Conservation (phyloP, 768 basidiomycete species). For the Tylopilus sp. region DNA sequence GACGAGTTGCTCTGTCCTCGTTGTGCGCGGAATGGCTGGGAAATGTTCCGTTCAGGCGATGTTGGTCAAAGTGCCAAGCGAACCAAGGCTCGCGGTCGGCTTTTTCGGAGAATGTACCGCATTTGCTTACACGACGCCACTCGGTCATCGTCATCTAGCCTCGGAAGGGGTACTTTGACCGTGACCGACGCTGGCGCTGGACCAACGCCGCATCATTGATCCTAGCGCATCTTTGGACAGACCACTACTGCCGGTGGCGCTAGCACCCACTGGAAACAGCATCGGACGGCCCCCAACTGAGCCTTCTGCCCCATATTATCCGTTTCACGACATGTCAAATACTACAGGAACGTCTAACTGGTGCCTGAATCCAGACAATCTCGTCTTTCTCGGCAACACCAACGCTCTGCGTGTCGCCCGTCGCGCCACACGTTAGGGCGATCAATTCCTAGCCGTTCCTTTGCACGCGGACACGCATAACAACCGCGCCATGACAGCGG, state of each 20-base stretch:
- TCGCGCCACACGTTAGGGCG: background rate
- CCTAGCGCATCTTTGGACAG: too few species aligned
- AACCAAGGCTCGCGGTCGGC: too few species aligned
- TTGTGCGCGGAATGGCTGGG: conserved; percentile 11
- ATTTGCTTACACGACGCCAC: background rate
- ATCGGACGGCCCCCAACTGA: background rate
- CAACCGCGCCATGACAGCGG: conserved; percentile 14
- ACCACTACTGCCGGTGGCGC: too few species aligned
- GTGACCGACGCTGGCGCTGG: too few species aligned
- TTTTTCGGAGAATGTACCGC: background rate
- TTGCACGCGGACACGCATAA: conserved; percentile 8
- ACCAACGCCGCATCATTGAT: too few species aligned
- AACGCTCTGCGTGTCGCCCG: background rate
- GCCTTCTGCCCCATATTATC: background rate
- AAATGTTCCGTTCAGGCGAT: background rate
- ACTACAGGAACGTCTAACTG: background rate
- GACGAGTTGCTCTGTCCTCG: background rate
- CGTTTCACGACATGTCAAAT: background rate
- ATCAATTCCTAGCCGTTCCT: background rate
- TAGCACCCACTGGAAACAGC: background rate
- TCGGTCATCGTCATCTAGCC: background rate
- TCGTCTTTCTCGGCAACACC: background rate
- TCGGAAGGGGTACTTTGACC: too few species aligned
- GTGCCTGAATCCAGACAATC: conserved; percentile 8
- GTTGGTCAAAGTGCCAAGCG: background rate